A percentile compares a stretch with the other conserved stretches of the same genome.
These are phyloP conservation scores for Podaxis rugospora DNA, from an alignment of 768 basidiomycete genomes.

Conservation along the genomic window DNA sequence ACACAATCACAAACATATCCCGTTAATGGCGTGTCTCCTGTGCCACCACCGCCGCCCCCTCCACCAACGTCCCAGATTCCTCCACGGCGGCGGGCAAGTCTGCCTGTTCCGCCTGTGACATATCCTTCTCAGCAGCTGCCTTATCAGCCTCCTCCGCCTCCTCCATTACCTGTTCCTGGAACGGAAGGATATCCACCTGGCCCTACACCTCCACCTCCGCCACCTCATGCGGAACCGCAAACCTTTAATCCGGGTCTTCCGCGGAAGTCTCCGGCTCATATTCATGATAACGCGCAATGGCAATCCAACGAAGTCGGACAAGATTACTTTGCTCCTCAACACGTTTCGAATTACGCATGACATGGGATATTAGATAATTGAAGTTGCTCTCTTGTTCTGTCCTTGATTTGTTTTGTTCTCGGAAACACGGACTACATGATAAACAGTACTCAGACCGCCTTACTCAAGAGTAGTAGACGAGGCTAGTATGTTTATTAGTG, in stretches of 20 bases:
- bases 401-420: not conserved
- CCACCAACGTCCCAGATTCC: constrained; percentile 18
- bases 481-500: not conserved
- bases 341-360: constrained; percentile 5
- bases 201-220: constrained; percentile 23
- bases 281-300: constrained; percentile 34
- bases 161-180: constrained; percentile 20
- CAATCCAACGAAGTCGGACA: not conserved
- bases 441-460: not conserved
- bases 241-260: constrained; percentile 19
- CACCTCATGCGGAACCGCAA: constrained; percentile 6
- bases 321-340: not conserved
- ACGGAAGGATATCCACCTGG: constrained; percentile 25
- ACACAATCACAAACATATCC: constrained; percentile 18
- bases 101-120: constrained; percentile 46
- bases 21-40: constrained; percentile 15
- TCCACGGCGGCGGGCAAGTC: constrained; percentile 24
- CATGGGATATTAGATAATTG: not conserved
- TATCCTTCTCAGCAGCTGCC: constrained; percentile 34
- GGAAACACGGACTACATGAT: constrained; percentile 4
- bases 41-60: constrained; percentile 27
- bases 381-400: not conserved
- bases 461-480: not conserved
- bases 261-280: constrained; percentile 34
- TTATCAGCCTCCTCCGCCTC: constrained; percentile 33